A percentile compares a stretch with the other conserved stretches of the same genome.
Conservation (phyloP, 2,329 filamentous ascomycete genomes). For the Cordyceps militaris region DNA sequence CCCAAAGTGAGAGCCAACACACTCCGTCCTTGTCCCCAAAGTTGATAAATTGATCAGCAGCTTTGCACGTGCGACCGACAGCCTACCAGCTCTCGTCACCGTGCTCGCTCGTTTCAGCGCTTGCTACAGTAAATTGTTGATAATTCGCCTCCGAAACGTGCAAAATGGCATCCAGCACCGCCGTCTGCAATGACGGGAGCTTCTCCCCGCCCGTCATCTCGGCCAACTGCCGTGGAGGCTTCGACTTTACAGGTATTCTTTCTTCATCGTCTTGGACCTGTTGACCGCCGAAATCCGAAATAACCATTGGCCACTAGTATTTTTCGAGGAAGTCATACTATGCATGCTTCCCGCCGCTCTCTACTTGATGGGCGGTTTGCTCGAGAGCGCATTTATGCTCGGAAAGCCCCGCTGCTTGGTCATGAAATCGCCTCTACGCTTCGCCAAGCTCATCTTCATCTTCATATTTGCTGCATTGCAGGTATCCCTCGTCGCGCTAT, state of each 20-base stretch:
- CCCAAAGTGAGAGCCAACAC: neutral
- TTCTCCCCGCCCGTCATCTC: neutral
- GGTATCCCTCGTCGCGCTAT: slow-evolving; percentile 7
- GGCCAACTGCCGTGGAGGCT: slow-evolving; percentile 7
- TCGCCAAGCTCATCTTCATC: slow-evolving; percentile 6
- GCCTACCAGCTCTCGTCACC: neutral
- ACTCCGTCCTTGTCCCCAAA: neutral
- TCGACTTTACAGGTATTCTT: slow-evolving; percentile 11
- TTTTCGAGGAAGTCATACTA: neutral
- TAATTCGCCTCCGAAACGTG: slow-evolving; percentile 1
- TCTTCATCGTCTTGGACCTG: neutral
- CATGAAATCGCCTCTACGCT: slow-evolving; percentile 2
- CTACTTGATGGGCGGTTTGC: slow-evolving; percentile 7
- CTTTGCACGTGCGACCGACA: neutral
- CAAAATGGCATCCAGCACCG: slow-evolving; percentile 1
- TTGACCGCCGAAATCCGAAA: neutral
- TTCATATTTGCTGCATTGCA: slow-evolving; percentile 11
- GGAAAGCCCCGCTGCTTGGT: slow-evolving; percentile 6
- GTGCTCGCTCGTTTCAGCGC: slow-evolving; percentile 1
- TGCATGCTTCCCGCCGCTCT: slow-evolving; percentile 9
- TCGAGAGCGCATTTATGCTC: slow-evolving; percentile 6
- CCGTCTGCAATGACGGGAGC: neutral
- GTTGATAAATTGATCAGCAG: neutral
- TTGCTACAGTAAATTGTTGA: neutral
- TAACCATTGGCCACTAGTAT: neutral